Evolutionary conservation across 2,329 filamentous ascomycete genomes (phyloP).

Genomic region (Penicillium digitatum): DNA sequence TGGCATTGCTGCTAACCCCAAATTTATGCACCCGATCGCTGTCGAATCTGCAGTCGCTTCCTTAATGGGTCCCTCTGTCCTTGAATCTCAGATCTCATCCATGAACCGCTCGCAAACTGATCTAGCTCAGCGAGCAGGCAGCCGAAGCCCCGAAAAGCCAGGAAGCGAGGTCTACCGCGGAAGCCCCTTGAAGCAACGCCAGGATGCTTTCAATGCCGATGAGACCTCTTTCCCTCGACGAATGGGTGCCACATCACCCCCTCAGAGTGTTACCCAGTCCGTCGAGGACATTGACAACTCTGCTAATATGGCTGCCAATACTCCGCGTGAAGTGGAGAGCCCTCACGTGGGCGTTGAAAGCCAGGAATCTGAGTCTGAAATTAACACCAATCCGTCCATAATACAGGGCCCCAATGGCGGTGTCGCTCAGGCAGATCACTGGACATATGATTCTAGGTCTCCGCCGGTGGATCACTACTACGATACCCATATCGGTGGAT

Average conservation of each 20-base stretch:
- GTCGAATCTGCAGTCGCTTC: conserved; percentile 91
- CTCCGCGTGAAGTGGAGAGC: conserved; percentile 61
- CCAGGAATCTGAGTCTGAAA: conserved; percentile 55
- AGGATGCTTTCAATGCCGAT: conserved; percentile 36
- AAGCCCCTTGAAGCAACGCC: conserved; percentile 47
- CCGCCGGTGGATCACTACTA: conserved; percentile 44
- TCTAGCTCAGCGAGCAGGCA: conserved; percentile 38
- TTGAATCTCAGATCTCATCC: conserved; percentile 56
- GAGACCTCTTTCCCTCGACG: conserved; percentile 39
- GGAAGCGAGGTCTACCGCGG: conserved; percentile 33
- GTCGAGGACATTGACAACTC: conserved; percentile 41
- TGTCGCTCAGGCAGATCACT: conserved; percentile 49
- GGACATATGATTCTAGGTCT: conserved; percentile 56
- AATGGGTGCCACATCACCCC: conserved; percentile 48
- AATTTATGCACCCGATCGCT: conserved; percentile 68
- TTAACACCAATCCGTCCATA: conserved; percentile 79
- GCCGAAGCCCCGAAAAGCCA: conserved; percentile 28
- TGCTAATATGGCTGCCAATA: conserved; percentile 62
- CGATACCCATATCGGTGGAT: conserved; percentile 45
- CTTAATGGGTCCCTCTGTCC: conserved; percentile 74
- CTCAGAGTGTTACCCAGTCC: conserved; percentile 53
- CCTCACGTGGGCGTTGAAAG: conserved; percentile 73
- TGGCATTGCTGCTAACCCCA: conserved; percentile 67
- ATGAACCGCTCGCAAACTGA: conserved; percentile 46
- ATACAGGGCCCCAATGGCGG: conserved; percentile 69